Evolutionary conservation across 768 basidiomycete species (phyloP), one percentile per base, ranked within the genome.

Genomic region (Galerina sulciceps): DNA sequence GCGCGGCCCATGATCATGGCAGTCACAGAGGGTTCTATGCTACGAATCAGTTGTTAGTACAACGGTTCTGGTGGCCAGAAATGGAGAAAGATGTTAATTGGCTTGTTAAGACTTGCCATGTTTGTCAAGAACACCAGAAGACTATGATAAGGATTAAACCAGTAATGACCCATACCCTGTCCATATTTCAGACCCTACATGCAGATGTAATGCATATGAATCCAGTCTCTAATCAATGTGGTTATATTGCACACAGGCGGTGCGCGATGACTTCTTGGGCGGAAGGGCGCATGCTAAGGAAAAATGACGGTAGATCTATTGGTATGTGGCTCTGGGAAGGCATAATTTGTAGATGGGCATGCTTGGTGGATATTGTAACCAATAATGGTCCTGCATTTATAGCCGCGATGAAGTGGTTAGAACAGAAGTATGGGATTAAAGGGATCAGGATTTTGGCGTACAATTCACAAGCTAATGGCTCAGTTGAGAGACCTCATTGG

Each of bases 351-450:
- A n/a, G 41, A n/a, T 43, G 41, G 41, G 41, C 14, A 6, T 18
- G 6, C 41, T 43, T 9, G 20, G 57, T n/a, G n/a, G 71, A 78
- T 37, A 74, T 81, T 6, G 67, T 79, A 1, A 76, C 75, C 0
- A 78, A 81, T 59, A 81, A 81, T 55, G 67, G 68, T 5, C 13
- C 55, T 0, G 31, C 61, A 2, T 53, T 65, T 42, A 44, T 62
- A 36, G 53, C 55, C 15, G 66, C 63, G 0, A 5, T 47, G 1
- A 51, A 53, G 13, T 62, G 52, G 78, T 78, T 60, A 69, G 76
- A 0, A 58, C 71, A 0, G 69, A 69, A 0, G n/a, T n/a, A n/a
- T n/a, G n/a, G n/a, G n/a, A n/a, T n/a, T n/a, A n/a, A n/a, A n/a
- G n/a, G n/a, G n/a, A 52, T 50, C 13, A 14, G 20, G 11, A 38